phyloP scores from a whole-genome alignment of 2,329 filamentous ascomycete genomes.

The Teratosphaeria viscida region DNA sequence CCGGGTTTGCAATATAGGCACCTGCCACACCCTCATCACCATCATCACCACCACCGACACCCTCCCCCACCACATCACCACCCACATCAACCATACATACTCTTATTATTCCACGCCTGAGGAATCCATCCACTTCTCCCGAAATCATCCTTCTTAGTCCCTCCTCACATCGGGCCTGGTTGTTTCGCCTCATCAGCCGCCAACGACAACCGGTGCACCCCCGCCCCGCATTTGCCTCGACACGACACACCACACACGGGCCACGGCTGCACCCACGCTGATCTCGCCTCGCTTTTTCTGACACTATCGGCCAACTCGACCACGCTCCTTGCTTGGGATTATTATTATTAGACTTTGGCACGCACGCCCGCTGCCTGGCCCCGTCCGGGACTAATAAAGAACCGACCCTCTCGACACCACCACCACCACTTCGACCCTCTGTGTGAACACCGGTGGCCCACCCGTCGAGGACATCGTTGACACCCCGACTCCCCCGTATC shows the following conservation, averaged over 20 bases:
- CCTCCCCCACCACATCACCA: neutral
- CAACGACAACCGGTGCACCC: neutral
- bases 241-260: neutral
- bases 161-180: neutral
- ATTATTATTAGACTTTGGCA: neutral
- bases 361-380: neutral
- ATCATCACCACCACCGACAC: neutral
- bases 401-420: too few relatives aligned
- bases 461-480: neutral
- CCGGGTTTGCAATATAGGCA: neutral
- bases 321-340: constrained; percentile 4
- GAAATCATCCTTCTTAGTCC: too few relatives aligned
- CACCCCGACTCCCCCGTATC: neutral
- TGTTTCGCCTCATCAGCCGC: neutral
- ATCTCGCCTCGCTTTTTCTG: constrained; percentile 9
- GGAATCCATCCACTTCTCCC: too few relatives aligned
- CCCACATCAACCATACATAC: neutral
- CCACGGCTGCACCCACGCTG: neutral
- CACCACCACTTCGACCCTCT: too few relatives aligned
- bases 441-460: too few relatives aligned
- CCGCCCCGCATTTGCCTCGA: constrained; percentile 1
- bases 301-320: neutral
- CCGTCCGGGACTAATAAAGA: neutral
- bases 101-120: too few relatives aligned
- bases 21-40: too few relatives aligned